Evolutionary conservation across 306 rosid genomes (phyloP).

Genomic region (Carpinus fangiana): DNA sequence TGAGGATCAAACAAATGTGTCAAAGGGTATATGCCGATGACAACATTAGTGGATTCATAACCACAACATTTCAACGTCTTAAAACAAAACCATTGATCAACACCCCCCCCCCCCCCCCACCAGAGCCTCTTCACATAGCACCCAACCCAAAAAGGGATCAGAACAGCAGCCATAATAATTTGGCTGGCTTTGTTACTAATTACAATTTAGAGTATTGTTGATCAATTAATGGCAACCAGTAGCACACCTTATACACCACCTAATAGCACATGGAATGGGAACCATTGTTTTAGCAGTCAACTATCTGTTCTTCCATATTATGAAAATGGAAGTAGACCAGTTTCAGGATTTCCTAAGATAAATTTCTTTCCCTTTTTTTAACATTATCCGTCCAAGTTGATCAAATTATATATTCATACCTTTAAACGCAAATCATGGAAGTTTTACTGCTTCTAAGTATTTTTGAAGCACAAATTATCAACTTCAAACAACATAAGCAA

Average conservation of each 20-base stretch:
- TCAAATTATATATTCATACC: neutral
- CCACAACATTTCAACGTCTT: neutral
- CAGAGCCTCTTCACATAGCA: no score
- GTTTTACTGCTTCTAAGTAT: no score
- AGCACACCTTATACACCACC: neutral
- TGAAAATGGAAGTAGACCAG: slow-evolving; percentile 7
- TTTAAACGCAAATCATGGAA: neutral
- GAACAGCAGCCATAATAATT: neutral
- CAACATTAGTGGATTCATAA: neutral
- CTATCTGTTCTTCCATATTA: neutral
- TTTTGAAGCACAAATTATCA: neutral
- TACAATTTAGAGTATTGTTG: neutral
- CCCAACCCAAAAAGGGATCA: neutral
- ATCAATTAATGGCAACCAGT: neutral
- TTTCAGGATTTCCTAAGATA: slow-evolving; percentile 6
- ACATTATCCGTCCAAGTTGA: slow-evolving; percentile 13
- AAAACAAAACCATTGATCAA: neutral
- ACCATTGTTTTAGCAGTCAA: neutral
- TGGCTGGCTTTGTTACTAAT: neutral
- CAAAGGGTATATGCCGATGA: neutral
- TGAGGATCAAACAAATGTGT: neutral
- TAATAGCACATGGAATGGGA: slow-evolving; percentile 14
- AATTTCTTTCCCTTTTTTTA: slow-evolving; percentile 13
- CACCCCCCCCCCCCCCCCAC: neutral
- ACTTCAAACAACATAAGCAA: neutral